A percentile compares a stretch with the other conserved stretches of the same genome.
Conservation (phyloP, 164 flowering plant genomes). For the Tetracentron sinense region DNA sequence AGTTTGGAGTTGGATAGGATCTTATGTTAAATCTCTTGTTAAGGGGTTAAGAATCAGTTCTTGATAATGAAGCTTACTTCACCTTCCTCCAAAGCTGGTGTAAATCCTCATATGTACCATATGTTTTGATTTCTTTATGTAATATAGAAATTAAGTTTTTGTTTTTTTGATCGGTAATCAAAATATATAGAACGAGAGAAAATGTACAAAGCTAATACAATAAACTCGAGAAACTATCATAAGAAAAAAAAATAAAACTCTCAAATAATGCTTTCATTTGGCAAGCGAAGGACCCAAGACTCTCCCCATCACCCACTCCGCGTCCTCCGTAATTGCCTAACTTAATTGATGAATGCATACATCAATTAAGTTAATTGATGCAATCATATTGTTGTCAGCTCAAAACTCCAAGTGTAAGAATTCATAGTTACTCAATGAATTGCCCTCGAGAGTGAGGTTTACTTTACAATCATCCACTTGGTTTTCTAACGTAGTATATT, state of each 20-base stretch:
- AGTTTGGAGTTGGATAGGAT: constrained; percentile 44
- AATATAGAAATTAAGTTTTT: constrained; percentile 1
- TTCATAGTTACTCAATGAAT: background rate
- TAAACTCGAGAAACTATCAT: no score
- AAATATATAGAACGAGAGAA: no score
- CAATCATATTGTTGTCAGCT: background rate
- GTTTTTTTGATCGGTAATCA: no score
- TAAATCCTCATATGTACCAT: constrained; percentile 12
- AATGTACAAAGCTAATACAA: no score
- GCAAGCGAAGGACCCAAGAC: no score
- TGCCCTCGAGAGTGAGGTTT: background rate
- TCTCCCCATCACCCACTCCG: no score
- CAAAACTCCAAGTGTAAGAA: background rate
- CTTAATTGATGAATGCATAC: no score
- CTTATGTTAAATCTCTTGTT: constrained; percentile 37
- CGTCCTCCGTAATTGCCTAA: no score
- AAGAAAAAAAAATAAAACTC: no score
- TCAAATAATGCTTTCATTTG: no score
- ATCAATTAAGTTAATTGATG: background rate
- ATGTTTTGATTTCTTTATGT: background rate
- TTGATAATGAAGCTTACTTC: constrained; percentile 6
- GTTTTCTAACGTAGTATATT: background rate
- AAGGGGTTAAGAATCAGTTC: constrained; percentile 21
- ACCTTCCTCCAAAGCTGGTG: background rate
- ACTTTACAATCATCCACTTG: background rate